phyloP scores from a whole-genome alignment of 202 grass and related monocot species.

The Miscanthus sacchariflorus region DNA sequence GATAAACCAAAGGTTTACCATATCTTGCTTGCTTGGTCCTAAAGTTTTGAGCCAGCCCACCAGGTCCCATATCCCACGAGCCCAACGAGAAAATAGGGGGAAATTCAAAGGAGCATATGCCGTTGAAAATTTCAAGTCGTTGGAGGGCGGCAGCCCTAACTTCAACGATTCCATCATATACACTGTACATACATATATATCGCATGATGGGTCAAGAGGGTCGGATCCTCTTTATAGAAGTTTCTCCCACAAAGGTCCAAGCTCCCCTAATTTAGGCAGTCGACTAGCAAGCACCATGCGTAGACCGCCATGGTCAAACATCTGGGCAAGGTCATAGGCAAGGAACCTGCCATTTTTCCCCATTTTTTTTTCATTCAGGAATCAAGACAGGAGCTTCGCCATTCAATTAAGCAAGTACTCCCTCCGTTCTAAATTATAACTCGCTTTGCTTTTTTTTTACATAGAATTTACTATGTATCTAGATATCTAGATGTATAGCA shows the following conservation, averaged over 20 bases:
- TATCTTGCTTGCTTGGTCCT: background rate
- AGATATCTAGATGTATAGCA: no score
- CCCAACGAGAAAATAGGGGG: background rate
- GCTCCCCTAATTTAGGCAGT: background rate
- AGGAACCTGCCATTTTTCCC: background rate
- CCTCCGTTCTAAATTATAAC: no score
- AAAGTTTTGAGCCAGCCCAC: background rate
- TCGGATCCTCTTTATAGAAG: background rate
- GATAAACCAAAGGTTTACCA: background rate
- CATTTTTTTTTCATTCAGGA: background rate
- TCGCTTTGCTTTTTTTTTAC: no score
- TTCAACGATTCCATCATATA: constrained; percentile 28
- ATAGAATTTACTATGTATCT: no score
- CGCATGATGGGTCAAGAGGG: background rate
- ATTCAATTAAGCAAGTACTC: background rate
- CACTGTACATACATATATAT: background rate
- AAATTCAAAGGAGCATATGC: background rate
- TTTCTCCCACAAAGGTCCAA: background rate
- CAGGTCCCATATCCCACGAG: background rate
- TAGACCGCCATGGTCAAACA: constrained; percentile 11
- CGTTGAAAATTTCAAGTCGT: constrained; percentile 52
- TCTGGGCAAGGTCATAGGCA: background rate
- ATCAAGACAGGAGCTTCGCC: background rate
- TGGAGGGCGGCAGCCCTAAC: background rate
- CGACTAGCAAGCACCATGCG: background rate